Evolutionary conservation across 1,284 basidiomycete species (phyloP).

Genomic region (Irpex sp.): DNA sequence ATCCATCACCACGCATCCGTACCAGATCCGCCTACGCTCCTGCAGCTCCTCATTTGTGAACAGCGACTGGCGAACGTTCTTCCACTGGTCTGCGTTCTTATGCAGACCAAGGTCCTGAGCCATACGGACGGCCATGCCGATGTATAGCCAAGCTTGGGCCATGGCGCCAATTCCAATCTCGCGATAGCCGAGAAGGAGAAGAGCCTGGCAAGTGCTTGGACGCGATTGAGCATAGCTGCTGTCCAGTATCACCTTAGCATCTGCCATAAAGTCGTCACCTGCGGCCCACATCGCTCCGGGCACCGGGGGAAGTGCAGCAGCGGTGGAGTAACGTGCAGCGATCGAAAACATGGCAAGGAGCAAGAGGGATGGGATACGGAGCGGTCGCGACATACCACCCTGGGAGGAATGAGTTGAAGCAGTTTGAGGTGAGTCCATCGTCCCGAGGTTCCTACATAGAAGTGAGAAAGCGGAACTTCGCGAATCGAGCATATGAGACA

Average conservation of each 20-base stretch:
- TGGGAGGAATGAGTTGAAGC: slow-evolving; percentile 28
- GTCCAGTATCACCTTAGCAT: slow-evolving; percentile 70
- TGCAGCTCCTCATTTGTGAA: slow-evolving; percentile 68
- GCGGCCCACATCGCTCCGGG: slow-evolving; percentile 75
- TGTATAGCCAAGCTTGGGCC: slow-evolving; percentile 82
- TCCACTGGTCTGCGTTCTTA: slow-evolving; percentile 69
- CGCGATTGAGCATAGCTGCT: slow-evolving; percentile 60
- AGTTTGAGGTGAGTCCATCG: slow-evolving; percentile 24
- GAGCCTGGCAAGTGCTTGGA: slow-evolving; percentile 70
- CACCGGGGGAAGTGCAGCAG: slow-evolving; percentile 37
- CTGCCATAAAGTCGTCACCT: slow-evolving; percentile 70
- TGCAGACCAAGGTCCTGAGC: slow-evolving; percentile 87
- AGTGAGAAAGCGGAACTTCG: neutral
- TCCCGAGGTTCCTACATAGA: slow-evolving; percentile 3
- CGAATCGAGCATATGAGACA: slow-evolving; percentile 9
- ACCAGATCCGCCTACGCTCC: slow-evolving; percentile 78
- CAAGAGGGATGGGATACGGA: slow-evolving; percentile 61
- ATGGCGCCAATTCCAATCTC: slow-evolving; percentile 86
- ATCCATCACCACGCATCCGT: slow-evolving; percentile 77
- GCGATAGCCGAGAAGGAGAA: slow-evolving; percentile 77
- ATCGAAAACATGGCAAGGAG: slow-evolving; percentile 77
- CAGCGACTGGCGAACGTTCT: slow-evolving; percentile 58
- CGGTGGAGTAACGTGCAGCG: slow-evolving; percentile 59
- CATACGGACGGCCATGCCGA: slow-evolving; percentile 78
- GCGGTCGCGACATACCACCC: slow-evolving; percentile 29